Base-by-base conservation (phyloP, 208 protist species). In the Acanthamoeba culbertsoni region DNA sequence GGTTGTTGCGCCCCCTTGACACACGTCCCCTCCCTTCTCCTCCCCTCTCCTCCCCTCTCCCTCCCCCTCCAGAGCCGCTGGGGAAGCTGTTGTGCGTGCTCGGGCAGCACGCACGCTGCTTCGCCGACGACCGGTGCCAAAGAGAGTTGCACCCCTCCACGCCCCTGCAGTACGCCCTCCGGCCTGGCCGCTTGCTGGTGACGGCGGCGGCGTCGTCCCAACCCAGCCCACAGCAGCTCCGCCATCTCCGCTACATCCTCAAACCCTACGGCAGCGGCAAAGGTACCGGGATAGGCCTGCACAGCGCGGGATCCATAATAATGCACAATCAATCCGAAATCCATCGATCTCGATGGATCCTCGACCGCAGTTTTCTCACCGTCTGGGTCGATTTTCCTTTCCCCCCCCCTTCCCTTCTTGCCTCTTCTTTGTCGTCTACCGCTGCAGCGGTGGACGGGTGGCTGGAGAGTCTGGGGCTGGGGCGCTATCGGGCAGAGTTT, bases 381-480 rank as follows among this genome's bases (percentile, higher is more conserved):
- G n/a, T n/a, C n/a, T n/a, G n/a, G n/a, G n/a, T n/a, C n/a, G n/a
- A n/a, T n/a, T n/a, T n/a, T n/a, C n/a, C n/a, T n/a, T 77, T 42
- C 23, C 2, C 7, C 40, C 18, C 42, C 4, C 7, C 7, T 20
- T 77, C 5, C 65, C 6, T 0, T 8, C 0, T 42, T 20, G 7
- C 12, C 8, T 37, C 28, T 8, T 40, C 16, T 73, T 73, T 40
- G 28, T 37, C 10, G 28, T 37, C 28, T 73, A 26, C 33, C 28
- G 62, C n/a, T 55, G 26, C 59, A 91, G 86, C 86, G 26, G 45
- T 91, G 33, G 86, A 91, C 37, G 45, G 46, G 12, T 91, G 86
- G 86, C 59, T 91, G 43, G 43, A 16, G 40, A 55, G 55, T 35
- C 57, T 91, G 20, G 86, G 86, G 4, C n/a, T 91, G 86, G 86